phyloP scores from a whole-genome alignment of 2,329 filamentous ascomycete species.

The Pseudogymnoascus sp. region DNA sequence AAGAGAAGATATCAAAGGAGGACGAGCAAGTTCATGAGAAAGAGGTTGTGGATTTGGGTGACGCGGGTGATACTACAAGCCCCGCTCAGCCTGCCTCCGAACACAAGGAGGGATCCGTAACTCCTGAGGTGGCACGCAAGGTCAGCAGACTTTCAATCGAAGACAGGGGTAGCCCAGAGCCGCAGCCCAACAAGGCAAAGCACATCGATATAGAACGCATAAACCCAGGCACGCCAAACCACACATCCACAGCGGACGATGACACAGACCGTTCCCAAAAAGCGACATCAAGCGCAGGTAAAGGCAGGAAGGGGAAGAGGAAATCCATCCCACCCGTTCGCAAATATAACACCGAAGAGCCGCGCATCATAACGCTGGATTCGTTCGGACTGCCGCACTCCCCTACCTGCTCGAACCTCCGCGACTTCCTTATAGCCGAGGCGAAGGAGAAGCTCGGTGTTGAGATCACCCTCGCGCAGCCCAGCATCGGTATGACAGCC shows the following conservation, averaged over 20 bases:
- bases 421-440: slow-evolving; percentile 69
- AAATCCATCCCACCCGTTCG: slow-evolving; percentile 25
- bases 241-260: slow-evolving; percentile 10
- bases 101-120: neutral
- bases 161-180: slow-evolving; percentile 13
- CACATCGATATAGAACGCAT: neutral
- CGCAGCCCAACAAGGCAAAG: slow-evolving; percentile 9
- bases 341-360: slow-evolving; percentile 43
- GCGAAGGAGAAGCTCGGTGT: slow-evolving; percentile 48
- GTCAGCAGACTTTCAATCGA: slow-evolving; percentile 9
- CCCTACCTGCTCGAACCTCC: slow-evolving; percentile 57
- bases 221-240: neutral
- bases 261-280: slow-evolving; percentile 4
- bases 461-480: slow-evolving; percentile 24
- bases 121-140: slow-evolving; percentile 12
- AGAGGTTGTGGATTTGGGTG: slow-evolving; percentile 7
- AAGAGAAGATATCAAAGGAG: neutral
- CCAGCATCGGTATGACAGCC: slow-evolving; percentile 52
- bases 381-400: slow-evolving; percentile 63
- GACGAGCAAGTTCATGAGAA: neutral
- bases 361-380: slow-evolving; percentile 78
- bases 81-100: neutral
- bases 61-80: neutral
- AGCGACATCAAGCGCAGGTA: slow-evolving; percentile 17
- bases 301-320: slow-evolving; percentile 29